phyloP scores from a whole-genome alignment of 2,329 filamentous ascomycete species.

The Aspergillus arachidicola region DNA sequence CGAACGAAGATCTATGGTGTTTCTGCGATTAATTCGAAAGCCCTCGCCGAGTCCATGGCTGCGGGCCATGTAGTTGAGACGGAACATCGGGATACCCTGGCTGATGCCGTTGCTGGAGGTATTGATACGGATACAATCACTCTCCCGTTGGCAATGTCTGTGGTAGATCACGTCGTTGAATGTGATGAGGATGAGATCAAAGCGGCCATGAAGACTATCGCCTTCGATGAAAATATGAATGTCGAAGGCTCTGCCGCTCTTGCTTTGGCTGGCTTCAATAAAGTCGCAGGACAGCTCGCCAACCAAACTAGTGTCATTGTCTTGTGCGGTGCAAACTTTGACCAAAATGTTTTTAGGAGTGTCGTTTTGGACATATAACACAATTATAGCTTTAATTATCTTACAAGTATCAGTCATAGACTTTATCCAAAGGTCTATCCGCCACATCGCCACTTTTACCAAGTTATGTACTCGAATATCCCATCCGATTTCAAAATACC shows the following conservation, averaged over 20 bases:
- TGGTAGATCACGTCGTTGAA: background rate
- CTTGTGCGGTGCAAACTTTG: constrained; percentile 4
- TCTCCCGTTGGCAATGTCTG: background rate
- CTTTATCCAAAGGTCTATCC: too few species aligned
- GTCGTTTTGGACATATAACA: background rate
- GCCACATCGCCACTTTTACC: too few species aligned
- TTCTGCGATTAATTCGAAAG: background rate
- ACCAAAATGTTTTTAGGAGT: background rate
- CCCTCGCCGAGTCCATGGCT: background rate
- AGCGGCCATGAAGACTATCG: background rate
- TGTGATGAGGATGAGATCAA: background rate
- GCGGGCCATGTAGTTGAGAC: background rate
- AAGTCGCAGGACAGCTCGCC: background rate
- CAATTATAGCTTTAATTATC: background rate
- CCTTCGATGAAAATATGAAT: constrained; percentile 1
- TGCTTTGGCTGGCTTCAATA: background rate
- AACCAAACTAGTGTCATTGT: background rate
- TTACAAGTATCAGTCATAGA: too few species aligned
- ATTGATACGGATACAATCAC: constrained; percentile 2
- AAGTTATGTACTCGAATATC: too few species aligned
- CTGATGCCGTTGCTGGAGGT: constrained; percentile 1
- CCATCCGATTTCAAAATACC: too few species aligned
- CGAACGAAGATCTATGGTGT: background rate
- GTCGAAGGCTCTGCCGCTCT: constrained; percentile 1
- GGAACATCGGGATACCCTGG: background rate